Evolutionary conservation across 371 early-diverging fungal genomes (phyloP).

Genomic region (Circinella minor): DNA sequence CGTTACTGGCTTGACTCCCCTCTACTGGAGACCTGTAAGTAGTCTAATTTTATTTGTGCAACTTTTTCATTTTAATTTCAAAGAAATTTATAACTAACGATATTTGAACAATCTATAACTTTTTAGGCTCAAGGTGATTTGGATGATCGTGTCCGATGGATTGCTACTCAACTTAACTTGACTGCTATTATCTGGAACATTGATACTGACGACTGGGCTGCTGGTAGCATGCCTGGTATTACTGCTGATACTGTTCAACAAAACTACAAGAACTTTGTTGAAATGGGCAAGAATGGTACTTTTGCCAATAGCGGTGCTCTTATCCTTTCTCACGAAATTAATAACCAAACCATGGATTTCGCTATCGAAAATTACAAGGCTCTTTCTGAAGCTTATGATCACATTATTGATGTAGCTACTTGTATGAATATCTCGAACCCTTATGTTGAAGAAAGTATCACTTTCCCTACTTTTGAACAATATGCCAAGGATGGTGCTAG

Average conservation of each 20-base stretch:
- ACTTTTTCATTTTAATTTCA: background rate
- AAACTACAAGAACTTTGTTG: constrained; percentile 37
- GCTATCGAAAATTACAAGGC: constrained; percentile 44
- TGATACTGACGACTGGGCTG: constrained; percentile 54
- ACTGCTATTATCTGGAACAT: constrained; percentile 55
- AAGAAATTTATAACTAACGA: no score
- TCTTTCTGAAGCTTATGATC: constrained; percentile 42
- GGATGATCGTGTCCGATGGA: constrained; percentile 61
- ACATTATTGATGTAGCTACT: constrained; percentile 52
- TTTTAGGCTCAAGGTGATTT: constrained; percentile 52
- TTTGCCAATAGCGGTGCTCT: constrained; percentile 43
- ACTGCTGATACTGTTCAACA: constrained; percentile 33
- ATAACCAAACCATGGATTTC: constrained; percentile 50
- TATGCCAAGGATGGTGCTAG: constrained; percentile 23
- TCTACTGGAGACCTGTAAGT: constrained; percentile 60
- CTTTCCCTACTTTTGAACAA: constrained; percentile 29
- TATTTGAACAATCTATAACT: background rate
- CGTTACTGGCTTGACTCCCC: constrained; percentile 57
- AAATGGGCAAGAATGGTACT: constrained; percentile 53
- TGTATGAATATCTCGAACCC: constrained; percentile 54
- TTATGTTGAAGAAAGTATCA: constrained; percentile 44
- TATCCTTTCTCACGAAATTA: constrained; percentile 55
- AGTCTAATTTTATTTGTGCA: background rate
- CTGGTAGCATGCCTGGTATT: constrained; percentile 25
- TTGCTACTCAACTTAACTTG: constrained; percentile 51